phyloP scores from a whole-genome alignment of 352 stramenopile genomes.

The Phytophthora pseudosyringae region DNA sequence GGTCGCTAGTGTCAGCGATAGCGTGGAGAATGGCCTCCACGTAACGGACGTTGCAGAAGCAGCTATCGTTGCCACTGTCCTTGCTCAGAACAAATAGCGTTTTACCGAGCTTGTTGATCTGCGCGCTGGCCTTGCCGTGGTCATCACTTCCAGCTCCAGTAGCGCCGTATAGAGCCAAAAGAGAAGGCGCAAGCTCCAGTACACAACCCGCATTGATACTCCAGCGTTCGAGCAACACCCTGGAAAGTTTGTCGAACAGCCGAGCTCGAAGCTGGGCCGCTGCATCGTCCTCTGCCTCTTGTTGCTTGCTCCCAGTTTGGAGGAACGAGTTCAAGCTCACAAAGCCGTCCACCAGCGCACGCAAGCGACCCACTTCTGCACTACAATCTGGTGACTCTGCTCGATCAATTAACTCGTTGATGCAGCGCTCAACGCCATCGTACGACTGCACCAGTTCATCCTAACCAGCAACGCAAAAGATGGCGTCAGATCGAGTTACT shows the following conservation, averaged over 20 bases:
- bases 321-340: conserved; percentile 43
- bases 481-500: not conserved
- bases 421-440: conserved; percentile 25
- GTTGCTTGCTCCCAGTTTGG: conserved; percentile 15
- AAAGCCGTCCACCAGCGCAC: conserved; percentile 29
- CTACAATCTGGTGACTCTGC: conserved; percentile 2
- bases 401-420: conserved; percentile 30
- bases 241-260: conserved; percentile 38
- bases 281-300: not conserved
- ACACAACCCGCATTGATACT: conserved; percentile 35
- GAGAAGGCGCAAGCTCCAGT: conserved; percentile 46
- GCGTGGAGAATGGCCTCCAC: conserved; percentile 62
- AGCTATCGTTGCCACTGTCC: conserved; percentile 62
- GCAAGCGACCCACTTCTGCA: conserved; percentile 17
- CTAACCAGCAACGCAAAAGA: conserved; percentile 17
- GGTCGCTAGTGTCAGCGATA: conserved; percentile 38
- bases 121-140: conserved; percentile 3
- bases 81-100: conserved; percentile 80
- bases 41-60: conserved; percentile 70
- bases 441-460: conserved; percentile 41
- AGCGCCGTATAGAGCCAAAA: conserved; percentile 47
- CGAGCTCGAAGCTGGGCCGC: conserved; percentile 26
- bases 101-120: conserved; percentile 55
- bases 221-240: conserved; percentile 42
- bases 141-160: not conserved